Evolutionary conservation across 495 filamentous ascomycete species (phyloP).

Genomic region (Daldinia bambusicola): DNA sequence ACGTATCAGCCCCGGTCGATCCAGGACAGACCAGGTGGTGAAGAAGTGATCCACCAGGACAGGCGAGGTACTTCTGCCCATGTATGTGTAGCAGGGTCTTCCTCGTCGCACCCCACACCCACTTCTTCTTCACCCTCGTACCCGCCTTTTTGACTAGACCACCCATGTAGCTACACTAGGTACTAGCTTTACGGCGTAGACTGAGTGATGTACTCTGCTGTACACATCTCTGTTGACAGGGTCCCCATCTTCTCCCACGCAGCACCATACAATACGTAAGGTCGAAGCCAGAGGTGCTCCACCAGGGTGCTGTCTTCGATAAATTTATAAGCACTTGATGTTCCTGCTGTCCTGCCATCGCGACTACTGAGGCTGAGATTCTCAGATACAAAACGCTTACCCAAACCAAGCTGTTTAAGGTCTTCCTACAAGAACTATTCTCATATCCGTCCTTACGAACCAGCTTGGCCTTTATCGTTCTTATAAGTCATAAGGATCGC

Average conservation of each 20-base stretch:
- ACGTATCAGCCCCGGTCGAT: conserved; percentile 18
- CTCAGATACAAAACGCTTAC: conserved; percentile 47
- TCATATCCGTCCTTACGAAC: conserved; percentile 26
- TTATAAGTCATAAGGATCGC: conserved; percentile 40
- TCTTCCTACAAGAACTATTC: conserved; percentile 33
- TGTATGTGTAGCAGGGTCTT: conserved; percentile 23
- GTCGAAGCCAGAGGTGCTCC: conserved; percentile 43
- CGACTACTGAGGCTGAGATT: conserved; percentile 48
- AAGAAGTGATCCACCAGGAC: conserved; percentile 40
- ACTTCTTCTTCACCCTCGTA: conserved; percentile 34
- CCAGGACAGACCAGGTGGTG: conserved; percentile 21
- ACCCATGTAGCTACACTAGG: conserved; percentile 34
- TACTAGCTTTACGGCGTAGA: conserved; percentile 38
- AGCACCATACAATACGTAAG: conserved; percentile 42
- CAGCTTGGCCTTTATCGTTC: conserved; percentile 31
- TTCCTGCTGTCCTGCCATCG: conserved; percentile 47
- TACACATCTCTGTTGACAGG: conserved; percentile 37
- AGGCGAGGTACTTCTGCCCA: conserved; percentile 36
- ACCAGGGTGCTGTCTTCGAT: conserved; percentile 48
- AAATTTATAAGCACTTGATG: conserved; percentile 48
- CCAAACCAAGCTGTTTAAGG: conserved; percentile 41
- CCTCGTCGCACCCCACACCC: conserved; percentile 42
- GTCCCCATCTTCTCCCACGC: conserved; percentile 34
- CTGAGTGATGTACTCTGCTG: conserved; percentile 33
- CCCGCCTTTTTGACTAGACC: conserved; percentile 40